These are phyloP conservation scores for Saccharomyces cerevisiae DNA, from an alignment of 805 yeast genomes.

Conservation along the genomic window DNA sequence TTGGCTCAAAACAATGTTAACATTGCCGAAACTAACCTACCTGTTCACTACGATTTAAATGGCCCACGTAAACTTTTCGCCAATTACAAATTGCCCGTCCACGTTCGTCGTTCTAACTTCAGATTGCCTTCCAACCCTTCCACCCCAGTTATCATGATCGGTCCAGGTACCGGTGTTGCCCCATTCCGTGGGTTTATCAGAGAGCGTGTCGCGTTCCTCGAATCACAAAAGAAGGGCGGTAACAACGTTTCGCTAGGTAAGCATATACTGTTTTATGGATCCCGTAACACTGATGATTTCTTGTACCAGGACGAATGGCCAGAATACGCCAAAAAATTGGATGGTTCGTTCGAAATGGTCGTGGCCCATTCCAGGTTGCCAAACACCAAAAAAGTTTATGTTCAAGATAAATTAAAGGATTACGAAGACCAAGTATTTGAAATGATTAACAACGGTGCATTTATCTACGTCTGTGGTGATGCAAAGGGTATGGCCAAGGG, in stretches of 20 bases:
- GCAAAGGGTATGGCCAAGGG: conserved; percentile 94
- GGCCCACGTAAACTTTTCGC: conserved; percentile 67
- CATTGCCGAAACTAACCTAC: conserved; percentile 19
- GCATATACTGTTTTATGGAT: conserved; percentile 75
- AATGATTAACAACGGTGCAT: conserved; percentile 66
- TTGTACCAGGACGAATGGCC: conserved; percentile 88
- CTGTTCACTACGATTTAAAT: conserved; percentile 57
- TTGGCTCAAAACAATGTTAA: conserved; percentile 44
- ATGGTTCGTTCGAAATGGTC: conserved; percentile 54
- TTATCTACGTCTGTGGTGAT: conserved; percentile 93
- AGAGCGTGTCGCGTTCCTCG: conserved; percentile 61
- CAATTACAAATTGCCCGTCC: conserved; percentile 66
- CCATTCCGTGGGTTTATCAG: conserved; percentile 93
- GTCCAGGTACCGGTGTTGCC: conserved; percentile 98
- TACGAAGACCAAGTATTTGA: conserved; percentile 35
- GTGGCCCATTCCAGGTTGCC: conserved; percentile 82
- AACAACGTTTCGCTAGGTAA: conserved; percentile 50
- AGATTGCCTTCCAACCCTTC: conserved; percentile 81
- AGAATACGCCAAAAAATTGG: conserved; percentile 53
- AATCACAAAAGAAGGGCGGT: conserved; percentile 24
- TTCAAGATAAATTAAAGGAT: conserved; percentile 68
- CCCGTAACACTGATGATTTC: conserved; percentile 79
- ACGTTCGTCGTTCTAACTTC: conserved; percentile 90
- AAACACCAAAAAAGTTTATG: conserved; percentile 56
- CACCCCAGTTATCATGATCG: conserved; percentile 83